Evolutionary conservation across 83 land plant genomes (phyloP), one percentile per base, ranked within the genome.

Genomic region (Larix sibirica): DNA sequence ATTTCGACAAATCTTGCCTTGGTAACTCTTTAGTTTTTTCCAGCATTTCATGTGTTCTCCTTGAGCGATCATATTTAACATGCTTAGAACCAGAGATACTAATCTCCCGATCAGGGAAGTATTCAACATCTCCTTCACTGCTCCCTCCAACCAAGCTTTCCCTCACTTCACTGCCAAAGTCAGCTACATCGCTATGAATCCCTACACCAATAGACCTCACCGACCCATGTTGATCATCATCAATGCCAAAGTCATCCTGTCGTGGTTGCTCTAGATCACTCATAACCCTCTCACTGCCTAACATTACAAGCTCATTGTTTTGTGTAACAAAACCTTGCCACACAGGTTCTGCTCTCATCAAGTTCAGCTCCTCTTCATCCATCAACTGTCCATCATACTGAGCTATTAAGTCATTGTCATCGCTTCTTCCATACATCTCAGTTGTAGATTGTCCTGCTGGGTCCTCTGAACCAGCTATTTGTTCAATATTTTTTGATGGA

Each of bases 321-420:
- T 88, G 93, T n/a, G 89, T 84, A 62, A 91, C 95, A 88, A 94
- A 97, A 10, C 99, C 99, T 83, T 96, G 92, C 98, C 99, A 97
- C 14, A 90, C 91, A 69, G 94, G 92, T 62, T 94, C 94, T 64
- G 90, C 80, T 58, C 89, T 92, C 91, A 95, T 92, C 87, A 90
- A 80, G 60, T 88, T 89, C 20, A 92, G 56, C 70, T 92, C 97
- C 64, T 93, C 97, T 42, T 85, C 88, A 83, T 90, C 94, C 90
- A 95, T 84, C 74, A 90, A 84, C 58, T 93, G 90, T 3, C 95
- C 92, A 81, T 93, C 93, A 83, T 93, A 93, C 73, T 90, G 88
- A 82, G 83, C 84, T 16, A 90, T 84, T 70, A 89, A 78, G 80
- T 93, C 90, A 82, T 83, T 88, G 9, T 81, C 87, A 36, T 83